These are phyloP conservation scores for Sarocladium strictum DNA, from an alignment of 2,329 filamentous ascomycete genomes.

Conservation along the genomic window DNA sequence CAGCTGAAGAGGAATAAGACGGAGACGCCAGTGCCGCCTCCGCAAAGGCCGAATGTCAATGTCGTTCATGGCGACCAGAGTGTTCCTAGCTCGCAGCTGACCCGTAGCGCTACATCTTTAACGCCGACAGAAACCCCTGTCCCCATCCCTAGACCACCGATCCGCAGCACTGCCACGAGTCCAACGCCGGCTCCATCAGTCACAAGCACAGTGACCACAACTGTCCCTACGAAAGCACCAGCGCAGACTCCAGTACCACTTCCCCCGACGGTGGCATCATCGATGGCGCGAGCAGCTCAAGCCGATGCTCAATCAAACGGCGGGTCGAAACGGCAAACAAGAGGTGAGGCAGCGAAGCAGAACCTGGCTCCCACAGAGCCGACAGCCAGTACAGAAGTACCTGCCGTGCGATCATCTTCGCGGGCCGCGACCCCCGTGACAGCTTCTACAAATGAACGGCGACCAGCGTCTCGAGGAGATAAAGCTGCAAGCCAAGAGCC, in stretches of 20 bases:
- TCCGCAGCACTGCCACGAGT: not conserved
- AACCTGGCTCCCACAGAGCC: conserved; percentile 15
- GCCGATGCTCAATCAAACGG: not conserved
- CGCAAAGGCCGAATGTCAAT: conserved; percentile 27
- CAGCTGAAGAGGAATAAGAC: conserved; percentile 48
- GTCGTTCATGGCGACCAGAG: not conserved
- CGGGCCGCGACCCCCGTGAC: conserved; percentile 24
- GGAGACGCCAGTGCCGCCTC: conserved; percentile 49
- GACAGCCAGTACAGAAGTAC: conserved; percentile 16
- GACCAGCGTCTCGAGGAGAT: conserved; percentile 43
- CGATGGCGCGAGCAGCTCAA: not conserved
- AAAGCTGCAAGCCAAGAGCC: conserved; percentile 48
- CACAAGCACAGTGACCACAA: conserved; percentile 13
- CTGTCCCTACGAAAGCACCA: conserved; percentile 34
- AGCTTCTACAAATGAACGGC: conserved; percentile 26
- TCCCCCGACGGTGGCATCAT: conserved; percentile 20
- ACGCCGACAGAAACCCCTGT: conserved; percentile 35
- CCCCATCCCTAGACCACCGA: conserved; percentile 18
- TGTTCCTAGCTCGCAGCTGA: not conserved
- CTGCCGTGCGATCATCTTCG: conserved; percentile 25
- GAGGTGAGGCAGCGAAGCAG: conserved; percentile 35
- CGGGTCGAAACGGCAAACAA: conserved; percentile 34
- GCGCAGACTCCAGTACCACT: conserved; percentile 40
- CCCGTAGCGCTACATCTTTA: conserved; percentile 1
- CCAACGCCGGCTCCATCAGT: not conserved